Evolutionary conservation across 805 yeast genomes (phyloP), one percentile per base, ranked within the genome.

Genomic region (Starmera caribaea): DNA sequence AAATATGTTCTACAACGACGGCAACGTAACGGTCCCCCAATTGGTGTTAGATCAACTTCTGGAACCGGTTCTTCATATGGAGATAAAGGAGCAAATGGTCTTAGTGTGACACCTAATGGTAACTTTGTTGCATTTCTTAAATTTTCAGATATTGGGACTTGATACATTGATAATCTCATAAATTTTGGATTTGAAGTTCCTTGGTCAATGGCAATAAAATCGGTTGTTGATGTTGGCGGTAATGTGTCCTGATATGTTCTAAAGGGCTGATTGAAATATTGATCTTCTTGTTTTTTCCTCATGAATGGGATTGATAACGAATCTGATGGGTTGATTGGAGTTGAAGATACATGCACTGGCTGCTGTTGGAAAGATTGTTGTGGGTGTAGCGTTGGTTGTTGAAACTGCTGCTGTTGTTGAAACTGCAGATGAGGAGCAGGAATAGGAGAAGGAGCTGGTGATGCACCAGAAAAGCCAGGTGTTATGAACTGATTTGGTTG

Each of bases 1-100:
- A 88, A 69, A 58, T 88, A 92, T 1, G 96, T 76, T 41, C 96
- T 75, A 63, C 99, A 92, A 45, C 97, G 79, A 48, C 76, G 74
- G 62, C 99, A 92, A 49, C 99, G 74, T 29, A 94, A 80, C 0
- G 96, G 95, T 1, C 87, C 86, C 13, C 69, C 69, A 32, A 66
- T 54, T 7, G 54, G 53, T 17, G 68, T 61, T 63, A 74, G 73
- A 53, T 85, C 89, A 5, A 81, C 79, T 5, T 71, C 68, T 0
- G 95, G 94, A 2, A 88, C 73, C 0, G 61, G 61, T 2, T 73
- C 75, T 13, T 71, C 79, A 36, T 66, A 57, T 7, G 61, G 56
- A 28, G 65, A 60, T 11, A 60, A 47, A 11, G 78, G 77, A 0
- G 96, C 95, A 67, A 92, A 87, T 5, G 98, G 98, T 39, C 86